Evolutionary conservation across 768 basidiomycete genomes (phyloP), one percentile per base, ranked within the genome.

Genomic region (Leucocoprinus birnbaumii): DNA sequence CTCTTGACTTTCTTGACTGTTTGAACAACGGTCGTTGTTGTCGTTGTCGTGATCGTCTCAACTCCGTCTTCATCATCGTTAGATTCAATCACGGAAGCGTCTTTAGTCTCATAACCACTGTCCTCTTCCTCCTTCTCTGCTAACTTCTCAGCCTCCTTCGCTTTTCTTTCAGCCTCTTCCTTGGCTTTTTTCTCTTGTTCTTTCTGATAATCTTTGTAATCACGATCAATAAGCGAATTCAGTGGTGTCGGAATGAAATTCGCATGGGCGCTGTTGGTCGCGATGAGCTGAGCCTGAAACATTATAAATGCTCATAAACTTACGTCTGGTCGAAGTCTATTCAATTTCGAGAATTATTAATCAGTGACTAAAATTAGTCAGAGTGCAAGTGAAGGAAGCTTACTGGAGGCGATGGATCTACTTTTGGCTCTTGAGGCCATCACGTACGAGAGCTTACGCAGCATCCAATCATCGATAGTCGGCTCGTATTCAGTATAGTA

Each of bases 371-470:
- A 35, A 18, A 0, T n/a, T 31, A 31, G 11, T 4, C 10, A 9
- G 31, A 22, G 25, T 21, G 35, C 48, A 38, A 38, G 2, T 11
- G 9, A 18, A 22, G 25, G 41, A 19, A 7, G 66, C 77, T 56
- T 60, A 80, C 80, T 81, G 3, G 71, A 64, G 11, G 73, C 79
- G 57, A 80, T 71, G 5, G 78, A 73, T 45, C 73, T 74, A 53
- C 76, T 73, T 63, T 73, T 77, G 2, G 78, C 70, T 34, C 76
- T 67, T 56, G 78, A 73, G 11, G 72, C 76, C 44, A 77, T 61
- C 21, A 77, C 63, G 42, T 72, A 66, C 5, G 75, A 73, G 26
- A 75, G 61, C 56, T 77, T 75, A 6, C 75, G 67, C 44, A 72
- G 58, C 43, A 71, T 65, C 68, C 68, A 72, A 24, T 72, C 71